Evolutionary conservation across 2,329 filamentous ascomycete species (phyloP), one percentile per base, ranked within the genome.

Genomic region (Lachnellula cervina): DNA sequence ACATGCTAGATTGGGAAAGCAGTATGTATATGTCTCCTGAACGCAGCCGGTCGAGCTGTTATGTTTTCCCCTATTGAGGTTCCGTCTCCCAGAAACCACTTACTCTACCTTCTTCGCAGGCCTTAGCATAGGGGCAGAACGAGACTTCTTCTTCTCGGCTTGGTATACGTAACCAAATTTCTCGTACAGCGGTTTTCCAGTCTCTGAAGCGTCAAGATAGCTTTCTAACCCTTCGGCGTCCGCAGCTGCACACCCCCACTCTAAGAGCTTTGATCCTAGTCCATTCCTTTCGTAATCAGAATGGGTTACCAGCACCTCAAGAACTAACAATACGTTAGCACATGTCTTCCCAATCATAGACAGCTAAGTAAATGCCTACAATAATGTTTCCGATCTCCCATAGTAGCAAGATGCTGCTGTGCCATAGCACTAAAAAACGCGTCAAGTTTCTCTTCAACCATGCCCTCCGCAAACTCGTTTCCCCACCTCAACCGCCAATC

Each of bases 141-240:
- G 13, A 32, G 44, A 8, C 5, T n/a, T 14, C 14, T 47, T 9
- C 23, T 28, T 28, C 44, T 47, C 21, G 7, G 14, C n/a, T 32
- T 54, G 42, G 14, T 54, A 23, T 6, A 54, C 23, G 37, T 28
- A 54, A 19, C 54, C 57, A 46, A 47, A 52, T 44, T 32, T 51
- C 57, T 55, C 51, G 52, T 55, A 59, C n/a, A 59, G 37, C 19
- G 23, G 42, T 34, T 42, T 46, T 9, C 49, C 57, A 21, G 3
- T 5, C 34, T 28, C 19, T 11, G n/a, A 46, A 11, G 51, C 57
- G 55, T 59, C 57, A n/a, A 59, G 38, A 48, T 59, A 59, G 34
- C 25, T 32, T 40, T 57, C 57, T 21, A 54, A 6, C 13, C 55
- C 54, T 5, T 50, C 49, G 17, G 23, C 17, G 49, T 59, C 57